These are phyloP conservation scores for Kwoniella heveanensis DNA, from an alignment of 768 basidiomycete genomes.

Conservation along the genomic window DNA sequence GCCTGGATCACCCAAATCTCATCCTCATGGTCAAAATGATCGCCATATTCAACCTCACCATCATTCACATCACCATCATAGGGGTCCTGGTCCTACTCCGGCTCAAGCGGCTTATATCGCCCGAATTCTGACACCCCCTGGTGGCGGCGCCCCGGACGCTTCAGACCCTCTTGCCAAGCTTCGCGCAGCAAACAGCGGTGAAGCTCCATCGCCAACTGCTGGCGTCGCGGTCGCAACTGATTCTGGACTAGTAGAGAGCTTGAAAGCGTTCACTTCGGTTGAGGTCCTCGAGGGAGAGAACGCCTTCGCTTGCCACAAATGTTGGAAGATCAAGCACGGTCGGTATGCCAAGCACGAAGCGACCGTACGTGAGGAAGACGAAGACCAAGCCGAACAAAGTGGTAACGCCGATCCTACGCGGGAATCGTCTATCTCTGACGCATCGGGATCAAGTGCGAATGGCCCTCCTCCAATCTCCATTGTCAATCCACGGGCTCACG, in stretches of 20 bases:
- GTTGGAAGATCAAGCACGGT: conserved; percentile 80
- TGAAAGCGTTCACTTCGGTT: conserved; percentile 87
- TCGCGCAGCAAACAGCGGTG: conserved; percentile 36
- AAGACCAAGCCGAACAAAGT: conserved; percentile 31
- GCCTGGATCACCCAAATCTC: conserved; percentile 8
- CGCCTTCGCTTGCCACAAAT: conserved; percentile 86
- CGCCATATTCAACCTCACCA: background rate
- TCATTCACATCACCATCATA: conserved; percentile 9
- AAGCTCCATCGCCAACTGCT: conserved; percentile 8
- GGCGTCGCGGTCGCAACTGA: conserved; percentile 18
- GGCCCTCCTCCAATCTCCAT: background rate
- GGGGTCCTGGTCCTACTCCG: conserved; percentile 45
- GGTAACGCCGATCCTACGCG: conserved; percentile 1
- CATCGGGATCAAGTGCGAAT: background rate
- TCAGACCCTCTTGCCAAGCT: conserved; percentile 49
- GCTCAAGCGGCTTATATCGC: conserved; percentile 57
- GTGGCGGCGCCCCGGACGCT: conserved; percentile 6
- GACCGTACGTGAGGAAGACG: conserved; percentile 46
- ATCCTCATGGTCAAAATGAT: background rate
- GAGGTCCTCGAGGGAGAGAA: conserved; percentile 93
- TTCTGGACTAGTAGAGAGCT: conserved; percentile 64
- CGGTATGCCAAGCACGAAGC: conserved; percentile 57
- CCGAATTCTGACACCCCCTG: conserved; percentile 49
- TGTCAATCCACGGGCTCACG: background rate
- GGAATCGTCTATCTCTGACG: conserved; percentile 2